These are phyloP conservation scores for Chenopodium berlandieri DNA, from an alignment of 148 eudicot genomes.

Conservation along the genomic window DNA sequence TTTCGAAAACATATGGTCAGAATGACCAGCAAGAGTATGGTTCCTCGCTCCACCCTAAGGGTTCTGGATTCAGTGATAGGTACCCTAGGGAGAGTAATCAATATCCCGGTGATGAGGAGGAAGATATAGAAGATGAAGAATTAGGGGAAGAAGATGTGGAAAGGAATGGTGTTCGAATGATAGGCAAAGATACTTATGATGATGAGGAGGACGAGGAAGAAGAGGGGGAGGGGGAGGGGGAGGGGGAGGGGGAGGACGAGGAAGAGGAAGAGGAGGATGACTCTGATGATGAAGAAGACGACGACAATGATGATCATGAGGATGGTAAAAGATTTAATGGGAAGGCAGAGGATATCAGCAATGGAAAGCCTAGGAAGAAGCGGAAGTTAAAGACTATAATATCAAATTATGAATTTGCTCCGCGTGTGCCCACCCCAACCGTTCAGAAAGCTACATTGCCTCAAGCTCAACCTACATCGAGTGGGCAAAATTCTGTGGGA, in stretches of 20 bases:
- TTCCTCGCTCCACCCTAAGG: constrained; percentile 6
- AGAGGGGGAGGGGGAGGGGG: constrained; percentile 30
- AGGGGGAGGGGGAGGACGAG: too few species aligned
- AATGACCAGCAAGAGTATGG: constrained; percentile 34
- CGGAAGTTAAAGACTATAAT: constrained; percentile 54
- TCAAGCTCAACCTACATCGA: constrained; percentile 40
- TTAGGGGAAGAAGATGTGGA: constrained; percentile 32
- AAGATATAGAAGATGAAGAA: constrained; percentile 33
- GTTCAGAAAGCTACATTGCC: constrained; percentile 21
- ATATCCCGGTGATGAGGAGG: constrained; percentile 30
- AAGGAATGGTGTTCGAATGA: constrained; percentile 31
- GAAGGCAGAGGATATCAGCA: constrained; percentile 18
- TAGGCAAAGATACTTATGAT: constrained; percentile 41
- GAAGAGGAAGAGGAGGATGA: constrained; percentile 27
- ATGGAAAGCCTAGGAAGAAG: constrained; percentile 53
- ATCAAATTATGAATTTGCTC: constrained; percentile 73
- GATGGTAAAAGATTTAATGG: constrained; percentile 22
- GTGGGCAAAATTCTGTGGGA: constrained; percentile 46
- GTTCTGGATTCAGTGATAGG: constrained; percentile 9
- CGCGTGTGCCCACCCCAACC: constrained; percentile 50
- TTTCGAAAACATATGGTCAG: constrained; percentile 32
- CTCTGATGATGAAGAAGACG: constrained; percentile 28
- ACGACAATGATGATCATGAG: constrained; percentile 21
- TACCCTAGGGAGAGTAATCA: constrained; percentile 29
- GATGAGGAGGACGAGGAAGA: constrained; percentile 31